These are phyloP conservation scores for Triadica sebifera DNA, from an alignment of 345 rosid species.

Conservation along the genomic window DNA sequence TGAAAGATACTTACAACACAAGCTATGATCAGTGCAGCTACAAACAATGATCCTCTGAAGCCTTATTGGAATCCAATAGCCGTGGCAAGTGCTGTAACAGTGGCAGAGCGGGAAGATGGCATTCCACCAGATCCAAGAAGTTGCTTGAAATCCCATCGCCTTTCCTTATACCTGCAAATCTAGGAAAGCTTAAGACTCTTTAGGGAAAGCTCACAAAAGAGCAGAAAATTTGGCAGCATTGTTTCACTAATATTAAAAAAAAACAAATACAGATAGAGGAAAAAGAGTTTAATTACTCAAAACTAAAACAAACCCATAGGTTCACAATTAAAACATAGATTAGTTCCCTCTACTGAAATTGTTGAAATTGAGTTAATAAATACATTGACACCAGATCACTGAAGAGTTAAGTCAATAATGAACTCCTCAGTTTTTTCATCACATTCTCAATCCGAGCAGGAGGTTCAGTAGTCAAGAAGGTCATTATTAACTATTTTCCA, in stretches of 20 bases:
- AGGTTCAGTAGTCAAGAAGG: not conserved
- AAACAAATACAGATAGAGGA: not conserved
- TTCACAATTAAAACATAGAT: not conserved
- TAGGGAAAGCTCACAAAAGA: slow-evolving; percentile 21
- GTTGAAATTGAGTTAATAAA: not conserved
- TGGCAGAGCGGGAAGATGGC: slow-evolving; percentile 95
- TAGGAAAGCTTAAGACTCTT: slow-evolving; percentile 37
- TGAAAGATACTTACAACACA: slow-evolving; percentile 53
- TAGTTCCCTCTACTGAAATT: not conserved
- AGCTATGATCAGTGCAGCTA: slow-evolving; percentile 59
- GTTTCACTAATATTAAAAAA: not conserved
- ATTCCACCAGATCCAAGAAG: slow-evolving; percentile 91
- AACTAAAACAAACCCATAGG: not conserved
- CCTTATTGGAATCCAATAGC: slow-evolving; percentile 80
- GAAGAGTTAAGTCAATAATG: not conserved
- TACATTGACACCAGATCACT: not conserved
- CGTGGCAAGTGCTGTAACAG: slow-evolving; percentile 65
- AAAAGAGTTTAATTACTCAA: not conserved
- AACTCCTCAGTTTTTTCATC: not conserved
- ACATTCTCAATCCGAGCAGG: not conserved
- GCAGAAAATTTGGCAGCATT: not conserved
- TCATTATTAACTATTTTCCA: slow-evolving; percentile 37
- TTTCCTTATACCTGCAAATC: slow-evolving; percentile 70
- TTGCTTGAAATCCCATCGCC: slow-evolving; percentile 63
- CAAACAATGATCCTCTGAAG: slow-evolving; percentile 61